Evolutionary conservation across 2,329 filamentous ascomycete species (phyloP).

Genomic region (Colletotrichum sp.): DNA sequence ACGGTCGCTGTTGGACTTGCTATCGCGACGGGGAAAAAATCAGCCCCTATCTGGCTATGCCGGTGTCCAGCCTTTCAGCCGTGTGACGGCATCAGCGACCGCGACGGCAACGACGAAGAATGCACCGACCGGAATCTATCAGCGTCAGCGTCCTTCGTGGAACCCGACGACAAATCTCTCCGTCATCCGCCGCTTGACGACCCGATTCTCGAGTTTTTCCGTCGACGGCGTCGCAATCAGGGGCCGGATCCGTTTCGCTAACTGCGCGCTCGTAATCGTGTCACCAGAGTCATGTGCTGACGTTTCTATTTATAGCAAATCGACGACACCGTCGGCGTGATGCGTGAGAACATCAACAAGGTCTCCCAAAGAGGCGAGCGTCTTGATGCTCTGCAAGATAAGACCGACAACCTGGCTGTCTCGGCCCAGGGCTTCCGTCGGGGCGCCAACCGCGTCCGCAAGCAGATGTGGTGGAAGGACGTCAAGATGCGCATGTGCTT

Average conservation of each 20-base stretch:
- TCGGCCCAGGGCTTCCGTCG: conserved; percentile 96
- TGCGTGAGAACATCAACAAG: conserved; percentile 98
- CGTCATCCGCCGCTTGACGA: background rate
- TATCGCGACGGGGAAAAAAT: background rate
- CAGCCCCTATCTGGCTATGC: background rate
- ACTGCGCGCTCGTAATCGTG: background rate
- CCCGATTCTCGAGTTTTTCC: background rate
- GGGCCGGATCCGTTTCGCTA: conserved; percentile 11
- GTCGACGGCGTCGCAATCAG: background rate
- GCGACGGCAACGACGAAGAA: background rate
- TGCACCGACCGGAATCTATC: background rate
- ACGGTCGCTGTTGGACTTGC: background rate
- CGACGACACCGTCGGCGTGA: conserved; percentile 91
- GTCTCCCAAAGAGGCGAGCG: conserved; percentile 91
- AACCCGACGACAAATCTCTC: background rate
- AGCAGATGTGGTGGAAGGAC: conserved; percentile 99
- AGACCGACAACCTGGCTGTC: conserved; percentile 91
- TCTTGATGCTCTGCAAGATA: conserved; percentile 87
- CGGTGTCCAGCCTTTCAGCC: background rate
- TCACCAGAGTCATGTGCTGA: conserved; percentile 22
- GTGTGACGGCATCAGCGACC: background rate
- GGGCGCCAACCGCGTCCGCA: conserved; percentile 93
- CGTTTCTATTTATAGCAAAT: conserved; percentile 75
- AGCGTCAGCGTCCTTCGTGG: background rate
- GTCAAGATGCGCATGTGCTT: conserved; percentile 99